phyloP scores from a whole-genome alignment of 306 rosid species.

The Pterocarpus santalinus region DNA sequence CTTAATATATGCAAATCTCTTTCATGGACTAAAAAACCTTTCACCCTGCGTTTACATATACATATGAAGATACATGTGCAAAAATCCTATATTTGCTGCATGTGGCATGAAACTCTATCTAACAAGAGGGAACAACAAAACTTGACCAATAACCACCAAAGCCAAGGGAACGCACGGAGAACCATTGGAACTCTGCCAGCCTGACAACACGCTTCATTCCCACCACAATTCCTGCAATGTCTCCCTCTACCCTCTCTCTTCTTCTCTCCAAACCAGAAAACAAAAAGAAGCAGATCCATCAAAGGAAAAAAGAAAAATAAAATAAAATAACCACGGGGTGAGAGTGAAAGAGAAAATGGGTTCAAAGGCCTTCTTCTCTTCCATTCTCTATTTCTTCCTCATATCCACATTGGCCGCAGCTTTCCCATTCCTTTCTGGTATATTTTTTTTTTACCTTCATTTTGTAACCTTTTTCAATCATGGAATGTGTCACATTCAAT shows the following conservation, averaged over 20 bases:
- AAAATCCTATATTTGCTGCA: too few species aligned
- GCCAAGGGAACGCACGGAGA: constrained; percentile 37
- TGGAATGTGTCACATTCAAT: neutral
- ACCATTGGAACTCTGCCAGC: constrained; percentile 50
- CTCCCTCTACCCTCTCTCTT: constrained; percentile 46
- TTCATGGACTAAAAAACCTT: too few species aligned
- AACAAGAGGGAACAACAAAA: too few species aligned
- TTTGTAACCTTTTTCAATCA: constrained; percentile 3
- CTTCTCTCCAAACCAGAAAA: constrained; percentile 35
- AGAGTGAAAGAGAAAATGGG: constrained; percentile 68
- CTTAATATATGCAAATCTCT: too few species aligned
- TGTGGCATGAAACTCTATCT: too few species aligned
- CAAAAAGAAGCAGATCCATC: neutral
- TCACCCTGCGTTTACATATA: too few species aligned
- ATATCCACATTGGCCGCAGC: constrained; percentile 58
- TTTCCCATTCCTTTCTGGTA: constrained; percentile 70
- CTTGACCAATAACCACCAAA: constrained; percentile 24
- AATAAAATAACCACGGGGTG: constrained; percentile 2
- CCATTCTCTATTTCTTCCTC: constrained; percentile 54
- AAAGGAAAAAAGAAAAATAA: neutral
- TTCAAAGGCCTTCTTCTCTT: constrained; percentile 55
- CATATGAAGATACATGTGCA: too few species aligned
- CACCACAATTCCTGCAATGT: constrained; percentile 58
- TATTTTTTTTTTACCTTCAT: neutral
- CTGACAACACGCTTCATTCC: constrained; percentile 36